Evolutionary conservation across 2,329 filamentous ascomycete species (phyloP), one percentile per base, ranked within the genome.

Genomic region (Pleoardoris graminearum): DNA sequence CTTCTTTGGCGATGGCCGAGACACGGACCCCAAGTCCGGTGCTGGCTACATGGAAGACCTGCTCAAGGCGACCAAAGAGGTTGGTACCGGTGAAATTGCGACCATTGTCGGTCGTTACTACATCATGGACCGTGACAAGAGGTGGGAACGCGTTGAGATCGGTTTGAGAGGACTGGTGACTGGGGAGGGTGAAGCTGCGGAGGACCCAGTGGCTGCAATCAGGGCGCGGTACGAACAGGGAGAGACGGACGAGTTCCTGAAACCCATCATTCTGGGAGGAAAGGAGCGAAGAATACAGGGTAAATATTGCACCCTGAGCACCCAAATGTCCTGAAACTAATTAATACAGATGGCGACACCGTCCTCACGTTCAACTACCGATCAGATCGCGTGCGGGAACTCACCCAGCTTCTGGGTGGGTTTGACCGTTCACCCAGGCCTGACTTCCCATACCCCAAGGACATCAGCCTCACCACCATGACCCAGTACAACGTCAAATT

Each of bases 351-450:
- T 71, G 83, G 89, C 62, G 94, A 99, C 72, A 93, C 91, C 48
- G 84, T 97, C 68, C 97, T 97, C 85, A 97, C 97, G 85, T 99
- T 99, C 89, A 99, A 99, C 86, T 99, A 99, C 83, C 91, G 94
- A 70, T 97, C 94, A 52, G 94, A 99, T 75, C 92, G 94, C 75
- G 93, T 93, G 48, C 90, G 94, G 66, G 94, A 99, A 77, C 89
- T 99, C 74, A 96, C 91, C 44, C 94, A 97, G 79, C 83, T 99
- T 38, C 81, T 99, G 50, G 94, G 94, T 65, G 89, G 89, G 74
- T 87, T 93, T 71, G 94, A 99, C 80, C 90, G 91, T 69, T 96
- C 91, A 21, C 91, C 92, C 50, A 84, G 85, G 63, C 90, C 92
- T 62, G 90, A 97, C 76, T 96, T 97, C 82, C 82, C 89, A 41